phyloP scores from a whole-genome alignment of 768 basidiomycete species.

The Macrocybe gigantea region DNA sequence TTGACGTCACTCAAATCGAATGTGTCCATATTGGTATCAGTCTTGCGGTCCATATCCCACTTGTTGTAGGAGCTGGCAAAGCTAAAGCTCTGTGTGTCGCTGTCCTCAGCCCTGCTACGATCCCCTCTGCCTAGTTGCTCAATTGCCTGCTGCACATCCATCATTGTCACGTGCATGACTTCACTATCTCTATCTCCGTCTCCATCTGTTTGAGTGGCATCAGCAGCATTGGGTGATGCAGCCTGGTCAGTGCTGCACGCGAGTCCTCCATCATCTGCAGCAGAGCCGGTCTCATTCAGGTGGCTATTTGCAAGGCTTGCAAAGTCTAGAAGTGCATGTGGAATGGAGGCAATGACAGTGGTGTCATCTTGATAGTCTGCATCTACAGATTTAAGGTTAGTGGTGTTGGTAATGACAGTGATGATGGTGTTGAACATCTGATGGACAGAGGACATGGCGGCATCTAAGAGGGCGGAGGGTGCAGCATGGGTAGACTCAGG shows the following conservation, averaged over 20 bases:
- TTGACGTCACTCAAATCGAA: conserved; percentile 54
- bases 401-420: too few species aligned
- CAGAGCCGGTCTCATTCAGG: conserved; percentile 15
- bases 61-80: conserved; percentile 64
- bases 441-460: conserved; percentile 26
- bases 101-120: conserved; percentile 19
- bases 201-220: too few species aligned
- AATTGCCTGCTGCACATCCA: conserved; percentile 86
- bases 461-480: conserved; percentile 17
- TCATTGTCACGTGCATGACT: conserved; percentile 84
- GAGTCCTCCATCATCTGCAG: too few species aligned
- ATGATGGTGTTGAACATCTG: conserved; percentile 45
- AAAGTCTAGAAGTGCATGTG: conserved; percentile 27
- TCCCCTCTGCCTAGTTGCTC: conserved; percentile 70
- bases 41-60: conserved; percentile 52
- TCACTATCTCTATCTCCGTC: conserved; percentile 35
- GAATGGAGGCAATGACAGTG: conserved; percentile 28
- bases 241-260: too few species aligned
- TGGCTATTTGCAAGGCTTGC: too few species aligned
- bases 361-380: conserved; percentile 16
- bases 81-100: conserved; percentile 62
- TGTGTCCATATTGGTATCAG: conserved; percentile 49
- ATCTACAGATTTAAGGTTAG: too few species aligned
- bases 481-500: conserved; percentile 18
- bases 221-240: too few species aligned